A percentile compares a stretch with the other conserved stretches of the same genome.
Conservation (phyloP, 192 early-diverging fungal species). For the Coemansia sp. region DNA sequence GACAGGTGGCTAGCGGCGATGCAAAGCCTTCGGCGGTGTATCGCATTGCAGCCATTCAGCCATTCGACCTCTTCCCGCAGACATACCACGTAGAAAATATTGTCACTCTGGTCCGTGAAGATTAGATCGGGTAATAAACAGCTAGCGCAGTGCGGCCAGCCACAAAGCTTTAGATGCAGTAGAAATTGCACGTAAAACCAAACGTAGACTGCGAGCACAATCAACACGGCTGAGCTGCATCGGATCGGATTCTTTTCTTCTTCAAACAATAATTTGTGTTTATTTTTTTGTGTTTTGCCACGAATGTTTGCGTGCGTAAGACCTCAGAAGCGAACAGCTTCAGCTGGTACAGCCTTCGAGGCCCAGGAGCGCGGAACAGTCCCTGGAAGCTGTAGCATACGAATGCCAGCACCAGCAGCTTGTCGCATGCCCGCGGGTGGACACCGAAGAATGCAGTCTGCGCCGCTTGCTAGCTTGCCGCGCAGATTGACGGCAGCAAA, state of each 20-base stretch:
- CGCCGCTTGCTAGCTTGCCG: background rate
- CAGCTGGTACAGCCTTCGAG: background rate
- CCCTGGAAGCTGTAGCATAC: background rate
- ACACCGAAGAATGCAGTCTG: constrained; percentile 16
- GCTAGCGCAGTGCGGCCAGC: background rate
- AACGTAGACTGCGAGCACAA: background rate
- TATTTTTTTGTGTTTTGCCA: background rate
- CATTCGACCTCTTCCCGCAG: constrained; percentile 74
- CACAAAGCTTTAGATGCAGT: background rate
- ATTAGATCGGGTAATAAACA: background rate
- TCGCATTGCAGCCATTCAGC: constrained; percentile 55
- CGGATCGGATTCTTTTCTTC: background rate
- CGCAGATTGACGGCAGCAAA: background rate
- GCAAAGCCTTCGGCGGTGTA: constrained; percentile 53
- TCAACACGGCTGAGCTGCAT: background rate
- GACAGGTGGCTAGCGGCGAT: constrained; percentile 2
- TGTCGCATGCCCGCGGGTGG: background rate
- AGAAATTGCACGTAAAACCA: background rate
- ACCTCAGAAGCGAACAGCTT: background rate
- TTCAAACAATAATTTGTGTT: background rate
- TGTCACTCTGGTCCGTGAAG: constrained; percentile 52
- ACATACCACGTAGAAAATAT: constrained; percentile 67
- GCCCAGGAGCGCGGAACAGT: background rate
- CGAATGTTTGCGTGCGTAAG: constrained; percentile 1
- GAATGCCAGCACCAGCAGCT: background rate